A percentile compares a stretch with the other conserved stretches of the same genome.
These are phyloP conservation scores for Mycosarcoma mackinlayi DNA, from an alignment of 1,284 basidiomycete species.

Conservation along the genomic window DNA sequence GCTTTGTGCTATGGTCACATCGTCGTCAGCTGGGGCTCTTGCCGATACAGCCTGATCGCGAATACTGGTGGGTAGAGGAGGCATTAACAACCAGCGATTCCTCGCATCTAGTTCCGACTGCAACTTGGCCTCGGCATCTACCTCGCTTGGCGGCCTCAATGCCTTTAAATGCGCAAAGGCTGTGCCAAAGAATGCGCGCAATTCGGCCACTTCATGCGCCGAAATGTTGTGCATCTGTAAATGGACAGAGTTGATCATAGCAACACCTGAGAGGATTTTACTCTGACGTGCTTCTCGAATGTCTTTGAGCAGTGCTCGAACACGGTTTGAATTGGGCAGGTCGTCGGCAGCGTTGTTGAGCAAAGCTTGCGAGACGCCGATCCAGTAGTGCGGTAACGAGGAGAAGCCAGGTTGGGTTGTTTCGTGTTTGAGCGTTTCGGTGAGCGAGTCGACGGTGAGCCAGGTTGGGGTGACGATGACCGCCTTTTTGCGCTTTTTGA, in stretches of 20 bases:
- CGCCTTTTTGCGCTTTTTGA: constrained; percentile 94
- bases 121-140: constrained; percentile 23
- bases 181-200: constrained; percentile 61
- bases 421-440: constrained; percentile 70
- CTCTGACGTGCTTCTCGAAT: constrained; percentile 92
- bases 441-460: constrained; percentile 84
- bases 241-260: constrained; percentile 70
- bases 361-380: constrained; percentile 32
- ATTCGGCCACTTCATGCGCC: constrained; percentile 61
- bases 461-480: constrained; percentile 88
- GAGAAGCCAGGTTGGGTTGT: constrained; percentile 62
- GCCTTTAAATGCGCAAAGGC: constrained; percentile 58
- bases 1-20: too few relatives aligned
- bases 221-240: constrained; percentile 71
- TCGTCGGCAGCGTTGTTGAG: constrained; percentile 79
- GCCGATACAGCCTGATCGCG: too few relatives aligned
- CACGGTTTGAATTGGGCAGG: constrained; percentile 80
- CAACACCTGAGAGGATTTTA: constrained; percentile 86
- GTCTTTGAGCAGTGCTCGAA: constrained; percentile 88
- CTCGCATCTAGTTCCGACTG: constrained; percentile 17
- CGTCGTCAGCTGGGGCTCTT: too few relatives aligned
- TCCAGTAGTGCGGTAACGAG: constrained; percentile 68
- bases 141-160: constrained; percentile 29
- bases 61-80: constrained; percentile 5
- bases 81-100: constrained; percentile 15